Evolutionary conservation across 805 yeast genomes (phyloP).

Genomic region (Myxozyma neotropica): DNA sequence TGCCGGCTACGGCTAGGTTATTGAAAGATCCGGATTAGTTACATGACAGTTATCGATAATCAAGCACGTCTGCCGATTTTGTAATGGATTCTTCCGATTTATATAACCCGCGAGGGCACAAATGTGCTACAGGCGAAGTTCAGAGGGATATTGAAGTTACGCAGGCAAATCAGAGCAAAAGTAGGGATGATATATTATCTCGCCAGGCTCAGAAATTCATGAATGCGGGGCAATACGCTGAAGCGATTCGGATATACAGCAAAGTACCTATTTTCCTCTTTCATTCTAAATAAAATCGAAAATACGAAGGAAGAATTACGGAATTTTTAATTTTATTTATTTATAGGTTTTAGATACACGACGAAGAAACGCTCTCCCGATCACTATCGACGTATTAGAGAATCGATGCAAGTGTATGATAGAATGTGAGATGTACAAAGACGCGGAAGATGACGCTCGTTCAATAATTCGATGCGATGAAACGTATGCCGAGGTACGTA

Average conservation of each 20-base stretch:
- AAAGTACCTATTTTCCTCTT: not conserved
- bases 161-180: not conserved
- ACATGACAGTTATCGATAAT: too few species aligned
- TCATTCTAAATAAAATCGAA: too few species aligned
- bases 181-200: slow-evolving; percentile 1
- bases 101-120: not conserved
- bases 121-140: not conserved
- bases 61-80: too few species aligned
- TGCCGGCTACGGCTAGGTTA: too few species aligned
- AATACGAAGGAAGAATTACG: not conserved
- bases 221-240: not conserved
- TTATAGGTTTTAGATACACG: not conserved
- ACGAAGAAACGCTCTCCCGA: slow-evolving; percentile 2
- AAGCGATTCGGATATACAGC: slow-evolving; percentile 1
- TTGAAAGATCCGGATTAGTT: too few species aligned
- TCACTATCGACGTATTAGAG: not conserved
- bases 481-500: slow-evolving; percentile 3
- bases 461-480: slow-evolving; percentile 8
- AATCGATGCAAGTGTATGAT: slow-evolving; percentile 9
- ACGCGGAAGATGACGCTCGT: slow-evolving; percentile 9
- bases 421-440: not conserved
- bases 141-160: not conserved
- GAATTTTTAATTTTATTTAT: not conserved
- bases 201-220: slow-evolving; percentile 7
- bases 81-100: too few species aligned